These are phyloP conservation scores for Hypoxylon trugodes DNA, from an alignment of 495 filamentous ascomycete genomes.

Conservation along the genomic window DNA sequence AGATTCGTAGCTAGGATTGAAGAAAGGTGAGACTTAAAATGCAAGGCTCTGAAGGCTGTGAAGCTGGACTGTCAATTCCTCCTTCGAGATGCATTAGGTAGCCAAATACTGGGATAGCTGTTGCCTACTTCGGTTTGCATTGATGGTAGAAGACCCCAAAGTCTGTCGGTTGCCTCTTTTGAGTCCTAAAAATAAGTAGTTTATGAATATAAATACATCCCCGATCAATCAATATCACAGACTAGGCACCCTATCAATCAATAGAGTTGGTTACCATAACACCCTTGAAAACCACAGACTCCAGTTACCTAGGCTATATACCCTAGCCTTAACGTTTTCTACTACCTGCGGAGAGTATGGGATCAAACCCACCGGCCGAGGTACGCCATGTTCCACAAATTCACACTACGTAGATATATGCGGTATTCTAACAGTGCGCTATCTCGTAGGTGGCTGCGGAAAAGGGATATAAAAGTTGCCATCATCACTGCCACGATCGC, in stretches of 20 bases:
- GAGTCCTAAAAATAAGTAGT: background rate
- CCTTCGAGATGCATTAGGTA: background rate
- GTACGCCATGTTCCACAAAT: no score
- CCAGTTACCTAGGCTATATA: no score
- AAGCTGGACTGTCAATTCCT: background rate
- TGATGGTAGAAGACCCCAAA: background rate
- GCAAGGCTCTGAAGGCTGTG: background rate
- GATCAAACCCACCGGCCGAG: no score
- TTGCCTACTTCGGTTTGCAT: background rate
- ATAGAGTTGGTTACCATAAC: background rate
- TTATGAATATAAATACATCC: background rate
- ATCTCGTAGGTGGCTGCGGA: background rate
- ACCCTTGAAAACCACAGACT: no score
- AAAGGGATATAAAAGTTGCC: background rate
- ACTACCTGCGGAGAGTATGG: no score
- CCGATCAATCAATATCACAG: background rate
- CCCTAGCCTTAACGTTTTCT: no score
- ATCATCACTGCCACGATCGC: background rate
- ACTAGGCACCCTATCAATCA: no score
- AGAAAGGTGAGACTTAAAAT: background rate
- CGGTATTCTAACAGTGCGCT: no score
- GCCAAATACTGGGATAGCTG: background rate
- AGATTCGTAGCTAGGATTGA: background rate
- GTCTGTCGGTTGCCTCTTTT: background rate
- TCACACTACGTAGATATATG: no score